Percentiles rank a stretch among this genome's conserved stretches.
These are phyloP conservation scores for Trichoderma sp. DNA, from an alignment of 2,329 filamentous ascomycete species.

Conservation along the genomic window DNA sequence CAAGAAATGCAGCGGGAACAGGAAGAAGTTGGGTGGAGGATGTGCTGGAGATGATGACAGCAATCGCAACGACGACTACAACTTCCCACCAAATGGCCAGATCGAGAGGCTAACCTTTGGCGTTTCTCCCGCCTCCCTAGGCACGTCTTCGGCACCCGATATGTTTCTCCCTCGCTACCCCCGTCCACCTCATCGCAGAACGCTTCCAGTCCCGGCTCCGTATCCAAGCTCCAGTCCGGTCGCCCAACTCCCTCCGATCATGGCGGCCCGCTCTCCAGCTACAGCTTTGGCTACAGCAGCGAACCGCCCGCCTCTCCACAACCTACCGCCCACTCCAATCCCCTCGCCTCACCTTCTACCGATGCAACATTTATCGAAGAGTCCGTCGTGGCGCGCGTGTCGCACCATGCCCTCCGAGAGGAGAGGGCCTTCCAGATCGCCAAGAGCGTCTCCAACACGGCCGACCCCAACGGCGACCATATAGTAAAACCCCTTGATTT, in stretches of 20 bases:
- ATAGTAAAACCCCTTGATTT: slow-evolving; percentile 82
- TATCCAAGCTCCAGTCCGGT: slow-evolving; percentile 45
- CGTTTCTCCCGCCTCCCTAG: slow-evolving; percentile 36
- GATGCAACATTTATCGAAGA: slow-evolving; percentile 61
- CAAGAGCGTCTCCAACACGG: slow-evolving; percentile 68
- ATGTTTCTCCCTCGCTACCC: slow-evolving; percentile 52
- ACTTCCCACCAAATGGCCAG: neutral
- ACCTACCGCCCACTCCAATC: slow-evolving; percentile 36
- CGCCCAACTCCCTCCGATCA: slow-evolving; percentile 47
- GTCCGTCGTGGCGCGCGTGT: slow-evolving; percentile 77
- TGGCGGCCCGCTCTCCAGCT: slow-evolving; percentile 30
- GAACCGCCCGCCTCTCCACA: slow-evolving; percentile 44
- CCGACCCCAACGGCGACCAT: slow-evolving; percentile 72
- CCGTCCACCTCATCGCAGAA: slow-evolving; percentile 49
- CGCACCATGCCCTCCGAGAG: slow-evolving; percentile 77
- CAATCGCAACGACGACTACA: neutral
- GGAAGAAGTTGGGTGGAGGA: neutral
- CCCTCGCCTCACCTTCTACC: slow-evolving; percentile 38
- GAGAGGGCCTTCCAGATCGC: slow-evolving; percentile 86
- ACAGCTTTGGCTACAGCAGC: slow-evolving; percentile 38
- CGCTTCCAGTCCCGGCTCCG: slow-evolving; percentile 46
- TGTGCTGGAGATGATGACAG: neutral
- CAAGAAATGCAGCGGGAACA: neutral
- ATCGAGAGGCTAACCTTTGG: slow-evolving; percentile 1
- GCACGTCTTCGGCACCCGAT: slow-evolving; percentile 67